Percentiles rank a stretch among this genome's conserved stretches.
These are phyloP conservation scores for Candida golubevii DNA, from an alignment of 805 yeast genomes.

Conservation along the genomic window DNA sequence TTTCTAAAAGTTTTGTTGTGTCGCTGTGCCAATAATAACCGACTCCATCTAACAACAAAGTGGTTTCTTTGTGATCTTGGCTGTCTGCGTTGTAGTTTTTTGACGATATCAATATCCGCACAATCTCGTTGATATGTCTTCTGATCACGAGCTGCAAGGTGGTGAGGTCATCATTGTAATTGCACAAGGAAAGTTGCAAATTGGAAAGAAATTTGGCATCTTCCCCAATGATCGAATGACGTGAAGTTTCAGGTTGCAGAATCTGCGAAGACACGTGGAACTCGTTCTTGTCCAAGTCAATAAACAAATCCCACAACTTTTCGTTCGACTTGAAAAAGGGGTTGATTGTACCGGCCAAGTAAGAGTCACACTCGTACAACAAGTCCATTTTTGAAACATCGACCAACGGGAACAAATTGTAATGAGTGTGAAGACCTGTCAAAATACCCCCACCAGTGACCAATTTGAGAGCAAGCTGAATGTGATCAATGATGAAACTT, in stretches of 20 bases:
- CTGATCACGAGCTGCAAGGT: conserved; percentile 41
- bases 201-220: conserved; percentile 43
- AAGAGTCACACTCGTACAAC: conserved; percentile 38
- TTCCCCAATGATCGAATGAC: conserved; percentile 39
- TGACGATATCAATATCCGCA: conserved; percentile 34
- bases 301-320: conserved; percentile 56
- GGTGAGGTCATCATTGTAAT: conserved; percentile 43
- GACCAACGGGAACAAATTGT: conserved; percentile 52
- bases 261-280: conserved; percentile 28
- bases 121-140: conserved; percentile 41
- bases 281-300: conserved; percentile 53
- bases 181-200: conserved; percentile 39
- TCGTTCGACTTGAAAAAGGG: conserved; percentile 54
- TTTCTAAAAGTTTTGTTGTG: conserved; percentile 35
- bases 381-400: conserved; percentile 57
- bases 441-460: conserved; percentile 41
- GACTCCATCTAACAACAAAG: conserved; percentile 36
- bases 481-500: conserved; percentile 39
- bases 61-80: conserved; percentile 16
- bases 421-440: conserved; percentile 34
- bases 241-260: conserved; percentile 19
- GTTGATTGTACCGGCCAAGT: conserved; percentile 65
- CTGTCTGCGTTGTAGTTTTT: conserved; percentile 29
- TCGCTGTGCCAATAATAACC: conserved; percentile 44
- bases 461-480: conserved; percentile 38